Percentiles rank a stretch among this genome's conserved stretches.
phyloP scores from a whole-genome alignment of 805 yeast genomes.

The Candida xiaguanensis region DNA sequence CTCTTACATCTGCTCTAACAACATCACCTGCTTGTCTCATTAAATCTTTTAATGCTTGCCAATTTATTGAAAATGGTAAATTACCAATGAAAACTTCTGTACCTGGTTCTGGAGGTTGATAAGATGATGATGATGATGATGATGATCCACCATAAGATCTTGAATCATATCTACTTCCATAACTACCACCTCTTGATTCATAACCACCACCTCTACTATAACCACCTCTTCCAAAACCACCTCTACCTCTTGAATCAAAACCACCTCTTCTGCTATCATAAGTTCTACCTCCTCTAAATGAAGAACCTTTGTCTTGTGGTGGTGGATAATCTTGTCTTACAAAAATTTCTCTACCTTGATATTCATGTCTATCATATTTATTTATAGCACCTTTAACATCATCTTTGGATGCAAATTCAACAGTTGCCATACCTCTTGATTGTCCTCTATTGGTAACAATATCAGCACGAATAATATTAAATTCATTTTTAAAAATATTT shows the following conservation, averaged over 20 bases:
- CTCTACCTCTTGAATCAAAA: conserved; percentile 10
- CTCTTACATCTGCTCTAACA: conserved; percentile 75
- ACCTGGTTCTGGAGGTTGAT: conserved; percentile 29
- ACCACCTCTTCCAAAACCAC: conserved; percentile 7
- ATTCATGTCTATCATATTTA: conserved; percentile 59
- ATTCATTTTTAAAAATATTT: conserved; percentile 49
- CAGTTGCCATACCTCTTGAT: conserved; percentile 89
- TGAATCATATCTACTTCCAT: conserved; percentile 16
- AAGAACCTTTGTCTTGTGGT: conserved; percentile 41
- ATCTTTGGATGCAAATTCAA: conserved; percentile 64
- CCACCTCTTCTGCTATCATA: conserved; percentile 15
- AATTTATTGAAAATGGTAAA: conserved; percentile 73
- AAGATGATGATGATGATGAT: conserved; percentile 1
- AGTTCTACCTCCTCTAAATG: conserved; percentile 16
- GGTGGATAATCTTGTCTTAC: conserved; percentile 92
- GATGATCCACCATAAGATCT: conserved; percentile 10
- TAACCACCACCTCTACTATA: too few species aligned
- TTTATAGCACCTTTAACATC: conserved; percentile 72
- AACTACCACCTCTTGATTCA: conserved; percentile 9
- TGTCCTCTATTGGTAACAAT: conserved; percentile 75
- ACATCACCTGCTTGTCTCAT: conserved; percentile 76
- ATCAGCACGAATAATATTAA: conserved; percentile 72
- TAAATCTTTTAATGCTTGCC: conserved; percentile 85
- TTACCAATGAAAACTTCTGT: conserved; percentile 74
- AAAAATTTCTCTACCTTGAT: conserved; percentile 74